Evolutionary conservation across 1,284 basidiomycete species (phyloP).

Genomic region (Schizopora paradoxa): DNA sequence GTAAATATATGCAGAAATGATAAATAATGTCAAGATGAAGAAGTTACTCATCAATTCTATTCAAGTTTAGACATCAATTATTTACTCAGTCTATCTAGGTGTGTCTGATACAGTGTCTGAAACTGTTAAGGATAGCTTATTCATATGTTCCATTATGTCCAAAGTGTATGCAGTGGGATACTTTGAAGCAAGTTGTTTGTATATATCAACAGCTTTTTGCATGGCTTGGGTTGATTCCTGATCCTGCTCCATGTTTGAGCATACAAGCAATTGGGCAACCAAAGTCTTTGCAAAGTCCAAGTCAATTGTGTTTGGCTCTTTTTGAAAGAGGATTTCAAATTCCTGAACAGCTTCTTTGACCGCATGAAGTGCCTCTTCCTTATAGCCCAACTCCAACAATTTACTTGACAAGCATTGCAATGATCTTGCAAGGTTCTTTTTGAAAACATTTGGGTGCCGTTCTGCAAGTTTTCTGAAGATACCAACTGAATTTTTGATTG

Average conservation of each 20-base stretch:
- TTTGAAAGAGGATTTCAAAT: neutral
- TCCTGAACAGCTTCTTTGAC: neutral
- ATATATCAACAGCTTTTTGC: neutral
- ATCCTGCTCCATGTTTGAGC: no score
- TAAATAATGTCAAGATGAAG: no score
- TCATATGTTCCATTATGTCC: no score
- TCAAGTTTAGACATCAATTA: no score
- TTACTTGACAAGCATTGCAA: neutral
- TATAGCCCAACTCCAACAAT: neutral
- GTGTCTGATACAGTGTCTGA: no score
- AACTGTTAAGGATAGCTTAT: no score
- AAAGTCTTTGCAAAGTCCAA: neutral
- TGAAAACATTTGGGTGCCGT: neutral
- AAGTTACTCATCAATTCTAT: no score
- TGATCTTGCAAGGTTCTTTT: neutral
- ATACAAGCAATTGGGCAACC: no score
- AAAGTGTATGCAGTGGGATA: neutral
- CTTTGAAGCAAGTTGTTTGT: neutral
- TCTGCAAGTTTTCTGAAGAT: neutral
- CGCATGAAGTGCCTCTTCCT: neutral
- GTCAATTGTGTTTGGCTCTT: neutral
- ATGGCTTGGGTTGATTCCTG: neutral
- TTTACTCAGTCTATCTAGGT: no score
- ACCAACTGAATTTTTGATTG: neutral
- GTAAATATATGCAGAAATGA: no score